phyloP scores from a whole-genome alignment of 768 basidiomycete species.

The Crepidotus variabilis region DNA sequence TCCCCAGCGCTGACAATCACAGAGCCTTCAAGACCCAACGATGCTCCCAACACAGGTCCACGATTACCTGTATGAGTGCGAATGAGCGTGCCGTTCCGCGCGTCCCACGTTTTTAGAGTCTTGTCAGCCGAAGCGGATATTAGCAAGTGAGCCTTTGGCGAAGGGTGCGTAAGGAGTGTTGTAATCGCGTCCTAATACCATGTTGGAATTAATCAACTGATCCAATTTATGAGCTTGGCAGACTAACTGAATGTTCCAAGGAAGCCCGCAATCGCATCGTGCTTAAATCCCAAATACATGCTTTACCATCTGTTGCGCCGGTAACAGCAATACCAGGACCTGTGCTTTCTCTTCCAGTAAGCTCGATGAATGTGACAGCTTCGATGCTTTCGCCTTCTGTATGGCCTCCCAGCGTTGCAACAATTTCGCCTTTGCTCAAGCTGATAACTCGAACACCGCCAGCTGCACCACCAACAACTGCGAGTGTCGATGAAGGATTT shows the following conservation, averaged over 20 bases:
- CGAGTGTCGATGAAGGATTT: conserved; percentile 85
- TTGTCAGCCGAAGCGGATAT: conserved; percentile 87
- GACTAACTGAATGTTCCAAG: conserved; percentile 71
- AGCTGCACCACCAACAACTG: conserved; percentile 81
- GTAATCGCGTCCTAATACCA: conserved; percentile 79
- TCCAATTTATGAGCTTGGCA: neutral
- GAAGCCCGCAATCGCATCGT: conserved; percentile 84
- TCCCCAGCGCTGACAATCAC: conserved; percentile 88
- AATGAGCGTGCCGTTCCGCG: conserved; percentile 73
- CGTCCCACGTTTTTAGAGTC: conserved; percentile 90
- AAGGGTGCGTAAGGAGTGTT: conserved; percentile 66
- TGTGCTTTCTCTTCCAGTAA: conserved; percentile 46
- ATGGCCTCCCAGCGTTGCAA: conserved; percentile 78
- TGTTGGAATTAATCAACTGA: too few species aligned
- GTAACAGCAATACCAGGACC: conserved; percentile 70
- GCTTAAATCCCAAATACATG: conserved; percentile 90
- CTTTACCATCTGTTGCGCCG: conserved; percentile 91
- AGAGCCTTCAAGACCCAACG: conserved; percentile 65
- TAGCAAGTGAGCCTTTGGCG: conserved; percentile 72
- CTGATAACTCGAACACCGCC: conserved; percentile 88
- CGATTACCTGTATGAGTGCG: conserved; percentile 82
- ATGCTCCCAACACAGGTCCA: conserved; percentile 70
- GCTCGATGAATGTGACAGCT: conserved; percentile 77
- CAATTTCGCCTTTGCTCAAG: conserved; percentile 80
- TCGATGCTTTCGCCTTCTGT: conserved; percentile 87